These are phyloP conservation scores for Plantago ovata DNA, from an alignment of 257 asterid genomes.

Conservation along the genomic window DNA sequence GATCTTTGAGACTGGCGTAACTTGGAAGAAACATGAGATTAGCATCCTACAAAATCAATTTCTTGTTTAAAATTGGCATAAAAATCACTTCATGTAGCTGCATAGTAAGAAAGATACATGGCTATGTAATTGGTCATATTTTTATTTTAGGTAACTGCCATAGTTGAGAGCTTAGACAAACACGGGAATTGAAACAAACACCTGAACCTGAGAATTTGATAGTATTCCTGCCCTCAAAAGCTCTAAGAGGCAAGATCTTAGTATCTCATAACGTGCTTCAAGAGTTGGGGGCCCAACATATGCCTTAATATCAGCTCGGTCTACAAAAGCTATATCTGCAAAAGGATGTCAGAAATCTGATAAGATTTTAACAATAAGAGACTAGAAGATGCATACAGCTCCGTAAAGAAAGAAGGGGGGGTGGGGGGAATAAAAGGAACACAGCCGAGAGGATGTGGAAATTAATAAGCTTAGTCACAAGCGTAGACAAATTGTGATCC, in stretches of 20 bases:
- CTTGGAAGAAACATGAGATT: conserved; percentile 44
- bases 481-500: neutral
- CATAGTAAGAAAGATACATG: too few species aligned
- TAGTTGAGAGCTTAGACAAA: conserved; percentile 7
- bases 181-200: conserved; percentile 18
- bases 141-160: neutral
- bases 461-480: neutral
- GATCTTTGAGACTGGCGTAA: conserved; percentile 60
- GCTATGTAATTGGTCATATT: too few species aligned
- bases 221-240: conserved; percentile 77
- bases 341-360: conserved; percentile 16
- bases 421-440: too few species aligned
- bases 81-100: conserved; percentile 6
- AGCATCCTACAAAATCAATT: conserved; percentile 40
- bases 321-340: conserved; percentile 95
- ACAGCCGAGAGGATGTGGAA: too few species aligned
- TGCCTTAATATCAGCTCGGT: conserved; percentile 98
- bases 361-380: neutral
- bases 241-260: conserved; percentile 83
- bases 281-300: conserved; percentile 98
- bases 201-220: conserved; percentile 55
- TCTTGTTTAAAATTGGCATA: conserved; percentile 4
- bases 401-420: neutral
- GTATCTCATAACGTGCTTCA: conserved; percentile 91
- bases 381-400: neutral